These are phyloP conservation scores for Yamadazyma takamatsuzukensis DNA, from an alignment of 805 yeast species.

Conservation along the genomic window DNA sequence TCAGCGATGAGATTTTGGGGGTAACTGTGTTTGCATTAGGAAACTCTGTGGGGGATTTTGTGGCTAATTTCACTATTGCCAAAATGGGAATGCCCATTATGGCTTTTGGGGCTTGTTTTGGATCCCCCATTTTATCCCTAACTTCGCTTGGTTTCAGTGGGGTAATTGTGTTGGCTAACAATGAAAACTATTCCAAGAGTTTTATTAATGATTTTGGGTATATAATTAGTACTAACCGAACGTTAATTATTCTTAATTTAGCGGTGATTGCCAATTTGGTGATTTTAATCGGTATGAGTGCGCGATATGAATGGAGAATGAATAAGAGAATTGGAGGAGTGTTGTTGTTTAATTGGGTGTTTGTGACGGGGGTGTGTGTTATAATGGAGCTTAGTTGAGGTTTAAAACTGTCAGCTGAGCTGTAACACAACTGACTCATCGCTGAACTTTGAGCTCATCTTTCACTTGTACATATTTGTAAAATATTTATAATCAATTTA, in stretches of 20 bases:
- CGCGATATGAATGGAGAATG: slow-evolving; percentile 28
- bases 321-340: slow-evolving; percentile 31
- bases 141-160: slow-evolving; percentile 82
- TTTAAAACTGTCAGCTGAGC: too few species aligned
- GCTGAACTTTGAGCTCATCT: too few species aligned
- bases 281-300: slow-evolving; percentile 17
- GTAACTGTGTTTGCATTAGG: slow-evolving; percentile 89
- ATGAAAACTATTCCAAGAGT: slow-evolving; percentile 5
- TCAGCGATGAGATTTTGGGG: slow-evolving; percentile 81
- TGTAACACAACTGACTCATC: too few species aligned
- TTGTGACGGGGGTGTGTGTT: slow-evolving; percentile 23
- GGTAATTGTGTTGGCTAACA: slow-evolving; percentile 22
- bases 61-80: slow-evolving; percentile 79
- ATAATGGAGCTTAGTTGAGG: slow-evolving; percentile 19
- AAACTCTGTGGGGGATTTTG: slow-evolving; percentile 85
- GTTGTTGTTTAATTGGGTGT: slow-evolving; percentile 28
- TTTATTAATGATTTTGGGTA: slow-evolving; percentile 11
- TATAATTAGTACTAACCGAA: slow-evolving; percentile 15
- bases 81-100: slow-evolving; percentile 77
- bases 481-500: too few species aligned
- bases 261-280: slow-evolving; percentile 21
- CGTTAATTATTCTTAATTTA: slow-evolving; percentile 18
- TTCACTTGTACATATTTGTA: too few species aligned
- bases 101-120: slow-evolving; percentile 95
- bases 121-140: slow-evolving; percentile 81